Base-by-base conservation (phyloP, 306 rosid species). In the Cucumis cinereus region DNA sequence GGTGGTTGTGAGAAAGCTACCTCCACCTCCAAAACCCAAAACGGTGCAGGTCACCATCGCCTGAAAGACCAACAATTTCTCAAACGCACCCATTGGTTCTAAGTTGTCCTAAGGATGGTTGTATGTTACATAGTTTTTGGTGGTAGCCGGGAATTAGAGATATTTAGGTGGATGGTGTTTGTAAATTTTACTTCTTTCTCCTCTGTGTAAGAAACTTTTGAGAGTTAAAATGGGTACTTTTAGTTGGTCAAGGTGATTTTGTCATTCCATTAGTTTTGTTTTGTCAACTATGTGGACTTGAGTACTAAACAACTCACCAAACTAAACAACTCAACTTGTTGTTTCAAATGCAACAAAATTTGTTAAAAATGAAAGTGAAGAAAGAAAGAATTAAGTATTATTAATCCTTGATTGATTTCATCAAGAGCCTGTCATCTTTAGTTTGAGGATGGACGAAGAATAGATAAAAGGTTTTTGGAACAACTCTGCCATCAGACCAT, bases 401-500 rank as follows among this genome's bases (percentile, higher is more conserved):
- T 90, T 2, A 22, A 35, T 77, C 85, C 91, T 75, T 47, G 75
- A 83, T 72, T 10, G 20, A 83, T 84, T 76, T 84, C 83, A 72
- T 52, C 73, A 1, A 83, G 76, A 73, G 78, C 82, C 8, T n/a
- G n/a, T n/a, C n/a, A n/a, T n/a, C n/a, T 50, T 6, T 50, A 50
- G 0, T 15, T 50, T 1, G 8, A 50, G 0, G 55, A 19, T 63
- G 3, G 7, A 63, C 8, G 7, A 63, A 17, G 15, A 61, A 24
- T 4, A 58, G 35, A 26, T 19, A 8, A 6, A 38, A 17, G 20
- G 20, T 2, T 17, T 19, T 84, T 36, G 88, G 89, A 52, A 87
- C 1, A 0, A 85, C 3, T 10, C 88, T 85, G 43, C 91, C 88
- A 63, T 87, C 85, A 1, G 81, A 82, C 70, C 60, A 82, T 79